Percentiles rank a stretch among this genome's conserved stretches.
Evolutionary conservation across 192 early-diverging fungal genomes (phyloP).

Genomic region (Rhizoclosmatium sp.): DNA sequence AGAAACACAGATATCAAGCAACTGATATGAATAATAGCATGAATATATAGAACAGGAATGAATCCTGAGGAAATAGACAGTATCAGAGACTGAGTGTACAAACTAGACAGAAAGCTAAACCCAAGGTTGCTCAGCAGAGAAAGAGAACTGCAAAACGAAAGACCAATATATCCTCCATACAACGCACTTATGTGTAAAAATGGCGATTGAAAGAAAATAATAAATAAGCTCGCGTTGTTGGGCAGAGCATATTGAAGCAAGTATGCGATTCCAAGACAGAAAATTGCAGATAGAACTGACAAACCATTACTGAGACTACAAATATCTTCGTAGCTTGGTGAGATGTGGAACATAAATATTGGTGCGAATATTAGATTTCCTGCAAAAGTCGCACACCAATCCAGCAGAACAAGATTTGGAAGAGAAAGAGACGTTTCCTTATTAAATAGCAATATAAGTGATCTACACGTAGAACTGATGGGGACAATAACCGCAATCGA

Average conservation of each 20-base stretch:
- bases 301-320: background rate
- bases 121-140: background rate
- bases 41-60: background rate
- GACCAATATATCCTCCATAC: background rate
- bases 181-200: background rate
- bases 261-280: background rate
- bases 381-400: constrained; percentile 20
- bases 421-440: background rate
- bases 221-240: constrained; percentile 12
- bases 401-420: constrained; percentile 10
- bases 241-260: background rate
- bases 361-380: constrained; percentile 8
- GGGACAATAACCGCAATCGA: background rate
- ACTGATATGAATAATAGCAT: background rate
- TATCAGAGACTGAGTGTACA: background rate
- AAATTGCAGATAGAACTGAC: background rate
- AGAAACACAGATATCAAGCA: background rate
- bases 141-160: background rate
- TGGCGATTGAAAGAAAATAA: constrained; percentile 15
- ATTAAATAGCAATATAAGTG: background rate
- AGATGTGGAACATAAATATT: background rate
- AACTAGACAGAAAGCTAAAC: constrained; percentile 6
- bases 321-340: background rate
- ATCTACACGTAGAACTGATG: background rate
- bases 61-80: background rate